These are phyloP conservation scores for Talaromyces piceae DNA, from an alignment of 2,329 filamentous ascomycete species.

Conservation along the genomic window DNA sequence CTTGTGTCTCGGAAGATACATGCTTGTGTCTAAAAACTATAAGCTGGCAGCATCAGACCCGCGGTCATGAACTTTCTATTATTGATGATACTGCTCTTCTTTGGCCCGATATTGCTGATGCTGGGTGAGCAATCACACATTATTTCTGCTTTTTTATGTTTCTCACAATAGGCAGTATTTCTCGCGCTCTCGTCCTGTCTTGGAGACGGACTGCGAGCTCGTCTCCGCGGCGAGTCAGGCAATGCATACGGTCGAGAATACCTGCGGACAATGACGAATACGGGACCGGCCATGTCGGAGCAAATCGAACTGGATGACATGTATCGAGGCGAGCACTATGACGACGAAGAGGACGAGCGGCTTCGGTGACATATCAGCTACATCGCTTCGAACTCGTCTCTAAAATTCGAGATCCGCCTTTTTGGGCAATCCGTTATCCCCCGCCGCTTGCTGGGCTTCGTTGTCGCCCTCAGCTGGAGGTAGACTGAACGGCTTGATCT, in stretches of 20 bases:
- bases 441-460: slow-evolving; percentile 48
- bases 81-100: slow-evolving; percentile 30
- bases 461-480: slow-evolving; percentile 75
- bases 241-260: slow-evolving; percentile 50
- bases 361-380: background rate
- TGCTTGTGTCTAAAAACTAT: too few relatives aligned
- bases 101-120: slow-evolving; percentile 30
- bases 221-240: slow-evolving; percentile 38
- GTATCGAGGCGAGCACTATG: slow-evolving; percentile 39
- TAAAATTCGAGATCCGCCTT: slow-evolving; percentile 72
- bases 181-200: slow-evolving; percentile 50
- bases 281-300: slow-evolving; percentile 49
- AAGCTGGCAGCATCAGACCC: background rate
- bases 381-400: background rate
- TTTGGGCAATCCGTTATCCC: slow-evolving; percentile 41
- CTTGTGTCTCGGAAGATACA: too few relatives aligned
- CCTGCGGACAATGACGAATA: slow-evolving; percentile 49
- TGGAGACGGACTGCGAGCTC: slow-evolving; percentile 46
- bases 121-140: slow-evolving; percentile 20
- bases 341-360: slow-evolving; percentile 18
- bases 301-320: slow-evolving; percentile 58
- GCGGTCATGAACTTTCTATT: slow-evolving; percentile 25
- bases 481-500: slow-evolving; percentile 81
- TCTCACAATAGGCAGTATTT: slow-evolving; percentile 30
- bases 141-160: background rate